Evolutionary conservation across 257 asterid genomes (phyloP), one percentile per base, ranked within the genome.

Genomic region (Solanum tarapatanum): DNA sequence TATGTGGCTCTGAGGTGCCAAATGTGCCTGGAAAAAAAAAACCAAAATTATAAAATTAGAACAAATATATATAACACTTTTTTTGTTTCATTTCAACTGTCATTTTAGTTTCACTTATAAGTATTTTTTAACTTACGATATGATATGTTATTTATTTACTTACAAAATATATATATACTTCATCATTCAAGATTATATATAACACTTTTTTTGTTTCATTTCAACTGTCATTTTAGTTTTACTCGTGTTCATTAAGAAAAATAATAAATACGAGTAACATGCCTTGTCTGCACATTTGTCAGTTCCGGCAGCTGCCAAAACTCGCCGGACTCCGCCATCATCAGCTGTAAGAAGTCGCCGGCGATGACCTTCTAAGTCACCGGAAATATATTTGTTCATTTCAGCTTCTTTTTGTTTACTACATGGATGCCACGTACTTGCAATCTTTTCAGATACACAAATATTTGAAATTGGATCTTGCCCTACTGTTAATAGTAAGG

Each of bases 361-460:
- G 88, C 93, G 94, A 84, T 83, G 26, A 12, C 92, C 95, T 1
- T 74, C 92, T 24, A 75, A 90, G 6, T 7, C 62, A 10, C 26
- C 88, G 45, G 45, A 74, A 21, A 1, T 35, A 7, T 13, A 58
- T 0, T 66, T 9, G 68, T 82, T 11, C 30, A 72, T 88, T 36
- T 88, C 86, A 1, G 1, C n/a, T 84, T 94, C 98, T 55, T 84
- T 84, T 83, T 91, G 90, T 58, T 92, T 94, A 69, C 41, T 88
- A 88, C 99, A 96, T 8, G 99, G 99, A 86, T 94, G 99, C 99
- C 98, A 95, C 83, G 98, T 87, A 64, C 89, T 88, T 0, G 93
- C 99, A 6, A 74, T 89, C 13, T 80, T 74, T 51, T 88, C 75
- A 1, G 98, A 89, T 87, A 96, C 93, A 60, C 99, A 96, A 70